Base-by-base conservation (phyloP, 108 stramenopile species). In the Cyclotella distinguenda region DNA sequence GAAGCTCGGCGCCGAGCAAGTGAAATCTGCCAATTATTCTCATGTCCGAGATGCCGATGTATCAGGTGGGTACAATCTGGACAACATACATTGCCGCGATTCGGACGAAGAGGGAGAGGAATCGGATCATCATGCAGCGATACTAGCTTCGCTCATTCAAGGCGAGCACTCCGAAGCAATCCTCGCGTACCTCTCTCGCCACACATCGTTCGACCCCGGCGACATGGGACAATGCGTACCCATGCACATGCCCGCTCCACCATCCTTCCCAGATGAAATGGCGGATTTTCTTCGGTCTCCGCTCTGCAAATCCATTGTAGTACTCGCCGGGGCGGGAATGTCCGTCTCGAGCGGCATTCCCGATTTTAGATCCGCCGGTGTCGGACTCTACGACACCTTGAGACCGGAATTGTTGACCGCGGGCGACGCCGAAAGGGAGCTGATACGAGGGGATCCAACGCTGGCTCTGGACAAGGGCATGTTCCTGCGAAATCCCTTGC, bases 401-500 rank as follows among this genome's bases (percentile, higher is more conserved):
- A 27, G 71, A 13, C 78, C 87, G 6, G 71, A 85, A 6, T 42
- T 84, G 44, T 50, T 91, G 30, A 84, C 87, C 3, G 84, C 80
- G 8, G 43, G 70, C 12, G 60, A 65, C 21, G 8, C 39, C 30
- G 75, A 91, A 43, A 65, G 62, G 51, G 80, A 53, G 27, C 26
- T 54, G 28, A 86, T 88, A 61, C 45, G 66, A 22, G 35, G 34
- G 19, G 83, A 91, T 57, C 85, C 85, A 2, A 83, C 85, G 7
- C n/a, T 74, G 3, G 87, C 83, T 8, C 43, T 93, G 44, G 82
- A 86, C 38, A 82, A 84, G 48, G 80, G 75, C 3, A 66, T 92
- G 55, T 95, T 95, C 58, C 46, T 88, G 48, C 74, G 84, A 45
- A 91, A 93, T 71, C 89, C 84, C 13, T 65, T 93, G 36, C 95